Base-by-base conservation (phyloP, 345 rosid species). In the Pistacia atlantica region DNA sequence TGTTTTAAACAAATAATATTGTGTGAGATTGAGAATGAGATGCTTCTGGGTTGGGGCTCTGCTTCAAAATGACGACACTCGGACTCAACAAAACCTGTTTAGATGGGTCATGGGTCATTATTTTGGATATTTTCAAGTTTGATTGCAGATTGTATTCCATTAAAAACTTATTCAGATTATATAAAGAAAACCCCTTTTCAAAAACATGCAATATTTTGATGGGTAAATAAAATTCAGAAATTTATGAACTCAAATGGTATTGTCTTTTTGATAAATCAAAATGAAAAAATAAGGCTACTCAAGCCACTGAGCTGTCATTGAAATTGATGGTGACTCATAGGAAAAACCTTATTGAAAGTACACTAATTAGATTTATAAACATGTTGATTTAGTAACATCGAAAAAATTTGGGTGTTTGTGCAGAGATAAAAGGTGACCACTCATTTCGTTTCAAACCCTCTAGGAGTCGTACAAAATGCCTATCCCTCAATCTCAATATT, bases 1-100 rank as follows among this genome's bases (percentile, higher is more conserved):
- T 67, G 71, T 67, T 66, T 42, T n/a, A n/a, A 65, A 65, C 51
- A 48, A 31, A 31, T 31, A 31, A 67, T 67, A 2, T 38, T 6
- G 42, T 2, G 35, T 12, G 42, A 65, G 69, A 65, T 65, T 18
- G 6, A 16, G 57, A 4, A 54, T 1, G 57, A 42, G 16, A 18
- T 66, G 52, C 46, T 42, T 42, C 9, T 42, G 46, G 9, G 46
- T 6, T 6, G 46, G 46, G 46, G 46, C 46, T 42, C 6, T 42
- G 46, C 46, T 7, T 42, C 46, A 42, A 42, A 42, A 42, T 7
- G 46, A 42, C 46, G 46, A 42, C 46, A 42, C 46, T 42, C 8
- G 10, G 46, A 42, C 46, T 8, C 46, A 42, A 42, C 8, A 7
- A 31, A 42, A 42, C 8, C 8, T 42, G 46, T 42, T 42, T 6